Evolutionary conservation across 73 alveolate species (phyloP).

Genomic region (Diophrys sp.): DNA sequence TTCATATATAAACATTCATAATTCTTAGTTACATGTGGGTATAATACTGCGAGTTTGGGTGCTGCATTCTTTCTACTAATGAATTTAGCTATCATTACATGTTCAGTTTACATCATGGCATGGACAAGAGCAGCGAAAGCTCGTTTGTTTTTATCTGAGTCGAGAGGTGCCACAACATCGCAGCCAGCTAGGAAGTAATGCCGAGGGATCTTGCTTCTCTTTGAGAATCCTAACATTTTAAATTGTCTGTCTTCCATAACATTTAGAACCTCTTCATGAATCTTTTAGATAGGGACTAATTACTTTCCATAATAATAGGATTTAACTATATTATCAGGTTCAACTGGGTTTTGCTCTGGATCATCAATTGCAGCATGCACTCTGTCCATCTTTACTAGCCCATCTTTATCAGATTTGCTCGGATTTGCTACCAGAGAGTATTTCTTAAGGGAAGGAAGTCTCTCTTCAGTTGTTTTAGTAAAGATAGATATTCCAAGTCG

Average conservation of each 20-base stretch:
- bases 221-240: conserved; percentile 88
- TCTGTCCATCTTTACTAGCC: conserved; percentile 71
- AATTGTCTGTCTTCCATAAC: conserved; percentile 60
- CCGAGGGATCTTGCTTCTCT: conserved; percentile 72
- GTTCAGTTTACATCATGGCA: conserved; percentile 81
- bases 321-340: conserved; percentile 72
- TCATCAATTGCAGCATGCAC: conserved; percentile 80
- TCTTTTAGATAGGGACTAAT: conserved; percentile 83
- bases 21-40: conserved; percentile 80
- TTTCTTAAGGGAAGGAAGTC: conserved; percentile 87
- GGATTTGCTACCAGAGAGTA: conserved; percentile 73
- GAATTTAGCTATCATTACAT: conserved; percentile 84
- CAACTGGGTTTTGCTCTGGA: conserved; percentile 81
- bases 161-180: conserved; percentile 88
- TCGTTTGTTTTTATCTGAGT: conserved; percentile 66
- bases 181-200: conserved; percentile 85
- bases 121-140: conserved; percentile 85
- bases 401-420: conserved; percentile 68
- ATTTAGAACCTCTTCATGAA: conserved; percentile 80
- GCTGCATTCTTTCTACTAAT: conserved; percentile 73
- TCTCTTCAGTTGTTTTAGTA: conserved; percentile 84
- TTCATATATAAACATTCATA: conserved; percentile 84
- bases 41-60: conserved; percentile 85
- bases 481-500: conserved; percentile 74
- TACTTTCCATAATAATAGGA: conserved; percentile 91